Base-by-base conservation (phyloP, 805 yeast species). In the Zygoascus bituminiphila region DNA sequence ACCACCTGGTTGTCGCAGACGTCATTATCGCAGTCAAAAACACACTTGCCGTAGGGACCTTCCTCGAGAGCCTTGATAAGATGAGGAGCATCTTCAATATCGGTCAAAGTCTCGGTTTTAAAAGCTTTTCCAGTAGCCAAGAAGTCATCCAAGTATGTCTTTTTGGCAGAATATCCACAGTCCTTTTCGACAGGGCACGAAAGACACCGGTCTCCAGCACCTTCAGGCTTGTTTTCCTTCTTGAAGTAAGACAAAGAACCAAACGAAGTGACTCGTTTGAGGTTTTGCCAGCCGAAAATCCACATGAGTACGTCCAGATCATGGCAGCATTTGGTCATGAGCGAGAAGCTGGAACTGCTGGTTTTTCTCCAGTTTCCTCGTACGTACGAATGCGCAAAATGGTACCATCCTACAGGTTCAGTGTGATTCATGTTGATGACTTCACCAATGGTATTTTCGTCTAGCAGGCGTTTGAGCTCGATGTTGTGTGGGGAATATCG, bases 251-350 rank as follows among this genome's bases (percentile, higher is more conserved):
- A 36, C 49, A 57, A 44, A 1, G 53, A 41, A 3, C 62, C 62
- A 48, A 55, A 57, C 25, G 60, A 57, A 1, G 54, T 47, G 29
- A 58, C 54, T 37, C 48, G 33, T 36, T 48, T 44, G 42, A 56
- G 44, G 46, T 55, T 55, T 8, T 54, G 46, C 25, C 54, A 41
- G 19, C 61, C 59, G 17, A 54, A 42, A 24, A 58, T 22, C 62
- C 62, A 58, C 54, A 58, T 46, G 41, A 58, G 43, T 8, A 58
- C 53, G 46, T 58, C 62, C 23, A 58, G 48, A 37, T 58, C 62
- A 43, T 58, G 62, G 47, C 62, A 58, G 50, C 58, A 58, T 47
- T 58, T 58, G 20, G 62, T 52, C 62, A 58, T 57, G n/a, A 58
- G 55, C 23, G 59, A 52, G 46, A 58, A 57, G 22, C 58, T 50